These are phyloP conservation scores for Cylindrotheca closterium DNA, from an alignment of 108 stramenopile species.

Conservation along the genomic window DNA sequence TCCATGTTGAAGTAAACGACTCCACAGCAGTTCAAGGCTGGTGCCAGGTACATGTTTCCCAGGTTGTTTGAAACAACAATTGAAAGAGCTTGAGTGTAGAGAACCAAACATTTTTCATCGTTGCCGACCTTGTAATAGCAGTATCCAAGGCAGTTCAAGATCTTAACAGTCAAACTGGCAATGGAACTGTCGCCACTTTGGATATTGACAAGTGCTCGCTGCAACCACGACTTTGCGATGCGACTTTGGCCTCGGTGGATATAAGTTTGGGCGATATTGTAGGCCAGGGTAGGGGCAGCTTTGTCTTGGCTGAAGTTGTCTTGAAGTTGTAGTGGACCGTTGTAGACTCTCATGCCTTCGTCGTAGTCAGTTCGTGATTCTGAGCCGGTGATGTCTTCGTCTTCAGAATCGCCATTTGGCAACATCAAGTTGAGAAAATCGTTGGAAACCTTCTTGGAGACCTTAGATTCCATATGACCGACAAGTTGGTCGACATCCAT, in stretches of 20 bases:
- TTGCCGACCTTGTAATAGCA: conserved; percentile 42
- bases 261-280: conserved; percentile 68
- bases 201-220: conserved; percentile 17
- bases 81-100: conserved; percentile 22
- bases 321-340: conserved; percentile 27
- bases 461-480: neutral
- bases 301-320: conserved; percentile 25
- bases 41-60: conserved; percentile 19
- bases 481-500: neutral
- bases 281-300: conserved; percentile 45
- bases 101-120: conserved; percentile 31
- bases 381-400: neutral
- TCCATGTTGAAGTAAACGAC: conserved; percentile 35
- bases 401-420: neutral
- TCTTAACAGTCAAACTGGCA: conserved; percentile 2
- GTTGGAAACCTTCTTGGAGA: neutral
- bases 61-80: conserved; percentile 5
- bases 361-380: conserved; percentile 37
- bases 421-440: neutral
- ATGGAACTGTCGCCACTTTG: neutral
- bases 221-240: conserved; percentile 46
- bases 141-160: conserved; percentile 36
- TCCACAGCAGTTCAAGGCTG: conserved; percentile 39
- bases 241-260: conserved; percentile 37
- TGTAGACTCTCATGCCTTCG: conserved; percentile 51